Percentiles rank a stretch among this genome's conserved stretches.
These are phyloP conservation scores for Barnettozyma botsteinii DNA, from an alignment of 805 yeast species.

Conservation along the genomic window DNA sequence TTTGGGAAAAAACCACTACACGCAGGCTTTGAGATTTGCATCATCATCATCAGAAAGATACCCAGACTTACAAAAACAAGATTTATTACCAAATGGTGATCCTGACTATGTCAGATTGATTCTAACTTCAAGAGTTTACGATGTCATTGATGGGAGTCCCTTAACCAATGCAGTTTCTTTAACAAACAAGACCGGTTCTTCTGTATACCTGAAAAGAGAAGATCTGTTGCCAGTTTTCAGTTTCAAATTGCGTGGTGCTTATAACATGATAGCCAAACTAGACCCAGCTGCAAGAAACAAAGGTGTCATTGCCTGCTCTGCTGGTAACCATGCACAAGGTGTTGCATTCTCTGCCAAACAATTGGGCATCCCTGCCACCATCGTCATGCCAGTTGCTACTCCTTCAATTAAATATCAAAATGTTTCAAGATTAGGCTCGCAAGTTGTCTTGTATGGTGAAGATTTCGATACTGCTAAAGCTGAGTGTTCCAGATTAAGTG, in stretches of 20 bases:
- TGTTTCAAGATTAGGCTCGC: constrained; percentile 88
- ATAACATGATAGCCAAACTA: constrained; percentile 91
- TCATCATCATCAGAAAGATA: constrained; percentile 8
- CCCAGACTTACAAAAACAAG: constrained; percentile 34
- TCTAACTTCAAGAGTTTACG: constrained; percentile 89
- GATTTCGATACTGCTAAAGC: constrained; percentile 93
- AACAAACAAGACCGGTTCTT: constrained; percentile 69
- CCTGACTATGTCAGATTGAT: constrained; percentile 95
- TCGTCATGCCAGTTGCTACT: constrained; percentile 97
- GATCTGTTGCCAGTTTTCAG: constrained; percentile 93
- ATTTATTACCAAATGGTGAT: constrained; percentile 51
- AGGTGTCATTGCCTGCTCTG: constrained; percentile 98
- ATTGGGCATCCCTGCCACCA: constrained; percentile 86
- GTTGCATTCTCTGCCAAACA: constrained; percentile 89
- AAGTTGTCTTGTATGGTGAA: constrained; percentile 88
- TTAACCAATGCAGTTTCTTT: constrained; percentile 68
- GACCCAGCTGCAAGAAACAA: constrained; percentile 48
- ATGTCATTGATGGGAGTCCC: constrained; percentile 89
- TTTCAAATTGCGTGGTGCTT: constrained; percentile 95
- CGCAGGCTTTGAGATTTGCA: not conserved
- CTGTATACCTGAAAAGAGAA: constrained; percentile 80
- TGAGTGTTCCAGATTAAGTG: constrained; percentile 72
- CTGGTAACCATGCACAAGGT: constrained; percentile 99
- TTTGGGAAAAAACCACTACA: not conserved
- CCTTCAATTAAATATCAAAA: constrained; percentile 92